phyloP scores from a whole-genome alignment of 2,329 filamentous ascomycete species.

The Huntiella bhutanensis region DNA sequence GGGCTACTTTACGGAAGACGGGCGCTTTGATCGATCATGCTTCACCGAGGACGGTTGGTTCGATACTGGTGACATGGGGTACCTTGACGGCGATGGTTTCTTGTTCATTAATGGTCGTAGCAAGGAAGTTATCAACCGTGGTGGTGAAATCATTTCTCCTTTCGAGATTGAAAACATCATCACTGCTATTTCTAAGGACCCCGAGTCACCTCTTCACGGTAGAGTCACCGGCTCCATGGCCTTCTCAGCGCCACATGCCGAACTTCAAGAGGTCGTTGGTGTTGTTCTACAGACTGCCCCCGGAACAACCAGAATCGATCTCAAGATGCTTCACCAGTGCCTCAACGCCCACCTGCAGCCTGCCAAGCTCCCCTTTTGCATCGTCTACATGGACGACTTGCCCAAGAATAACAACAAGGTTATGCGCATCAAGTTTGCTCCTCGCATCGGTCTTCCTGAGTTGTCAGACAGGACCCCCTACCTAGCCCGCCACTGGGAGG shows the following conservation, averaged over 20 bases:
- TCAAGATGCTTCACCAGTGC: conserved; percentile 28
- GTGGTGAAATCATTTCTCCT: conserved; percentile 38
- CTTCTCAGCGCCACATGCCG: conserved; percentile 32
- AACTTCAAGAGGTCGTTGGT: conserved; percentile 37
- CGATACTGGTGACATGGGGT: conserved; percentile 34
- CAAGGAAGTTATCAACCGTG: conserved; percentile 38
- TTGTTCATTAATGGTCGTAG: conserved; percentile 35
- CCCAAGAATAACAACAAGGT: conserved; percentile 39
- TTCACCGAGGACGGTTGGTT: conserved; percentile 33
- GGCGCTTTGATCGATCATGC: conserved; percentile 23
- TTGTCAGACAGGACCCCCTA: conserved; percentile 26
- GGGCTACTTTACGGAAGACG: conserved; percentile 28
- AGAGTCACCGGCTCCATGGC: conserved; percentile 30
- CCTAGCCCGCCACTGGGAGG: conserved; percentile 29
- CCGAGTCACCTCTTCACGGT: conserved; percentile 25
- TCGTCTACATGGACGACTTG: conserved; percentile 35
- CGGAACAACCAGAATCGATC: conserved; percentile 24
- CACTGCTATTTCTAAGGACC: conserved; percentile 24
- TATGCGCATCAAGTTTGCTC: conserved; percentile 31
- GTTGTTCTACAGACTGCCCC: conserved; percentile 30
- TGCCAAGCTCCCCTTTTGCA: conserved; percentile 31
- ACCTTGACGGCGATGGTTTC: conserved; percentile 30
- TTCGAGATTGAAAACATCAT: conserved; percentile 41
- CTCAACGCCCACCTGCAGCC: conserved; percentile 29
- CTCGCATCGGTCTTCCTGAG: conserved; percentile 26